Percentiles rank a stretch among this genome's conserved stretches.
Conservation (phyloP, 2,329 filamentous ascomycete genomes). For the Botryotinia calthae region DNA sequence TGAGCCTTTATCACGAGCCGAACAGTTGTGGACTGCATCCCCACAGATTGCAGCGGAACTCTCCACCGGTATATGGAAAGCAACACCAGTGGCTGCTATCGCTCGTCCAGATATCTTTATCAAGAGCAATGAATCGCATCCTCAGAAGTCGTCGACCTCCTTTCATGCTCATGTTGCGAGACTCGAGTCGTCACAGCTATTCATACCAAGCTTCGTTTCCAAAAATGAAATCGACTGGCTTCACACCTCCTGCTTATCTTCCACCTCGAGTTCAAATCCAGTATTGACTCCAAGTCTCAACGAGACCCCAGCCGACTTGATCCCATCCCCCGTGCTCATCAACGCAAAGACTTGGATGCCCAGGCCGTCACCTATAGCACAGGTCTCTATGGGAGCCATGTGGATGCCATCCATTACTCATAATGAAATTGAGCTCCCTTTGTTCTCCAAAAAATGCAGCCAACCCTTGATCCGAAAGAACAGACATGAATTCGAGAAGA, state of each 20-base stretch:
- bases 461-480: constrained; percentile 29
- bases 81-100: too few relatives aligned
- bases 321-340: neutral
- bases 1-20: neutral
- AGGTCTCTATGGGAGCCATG: constrained; percentile 16
- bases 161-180: neutral
- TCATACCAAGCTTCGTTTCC: neutral
- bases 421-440: neutral
- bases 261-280: neutral
- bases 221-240: constrained; percentile 1
- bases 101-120: neutral
- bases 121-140: neutral
- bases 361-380: constrained; percentile 8
- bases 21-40: neutral
- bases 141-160: neutral
- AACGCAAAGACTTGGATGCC: constrained; percentile 17
- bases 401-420: constrained; percentile 22
- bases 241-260: constrained; percentile 4
- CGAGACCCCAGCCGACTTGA: neutral
- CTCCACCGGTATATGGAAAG: neutral
- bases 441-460: constrained; percentile 26
- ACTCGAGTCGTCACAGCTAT: constrained; percentile 9
- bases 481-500: constrained; percentile 19
- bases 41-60: neutral
- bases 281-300: neutral